Conservation (phyloP, 495 filamentous ascomycete species). For the Saxophila tyrrhenica region DNA sequence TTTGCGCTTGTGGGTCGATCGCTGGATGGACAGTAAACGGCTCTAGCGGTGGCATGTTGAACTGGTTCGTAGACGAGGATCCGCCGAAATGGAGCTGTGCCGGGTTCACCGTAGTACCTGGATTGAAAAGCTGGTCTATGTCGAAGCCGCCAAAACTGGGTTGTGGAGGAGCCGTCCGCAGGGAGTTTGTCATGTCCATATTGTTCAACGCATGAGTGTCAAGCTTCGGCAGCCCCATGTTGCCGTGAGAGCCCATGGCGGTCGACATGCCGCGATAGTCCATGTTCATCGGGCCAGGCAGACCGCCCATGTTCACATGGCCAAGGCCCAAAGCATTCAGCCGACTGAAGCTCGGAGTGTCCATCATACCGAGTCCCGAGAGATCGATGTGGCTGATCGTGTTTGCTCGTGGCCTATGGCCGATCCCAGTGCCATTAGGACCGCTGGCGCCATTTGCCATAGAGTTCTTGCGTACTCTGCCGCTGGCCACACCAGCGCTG, state of each 20-base stretch:
- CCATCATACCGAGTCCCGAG: conserved; percentile 59
- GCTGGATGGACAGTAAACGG: conserved; percentile 10
- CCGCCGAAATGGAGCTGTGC: conserved; percentile 88
- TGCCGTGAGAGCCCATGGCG: conserved; percentile 50
- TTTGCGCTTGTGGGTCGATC: conserved; percentile 49
- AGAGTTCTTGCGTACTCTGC: conserved; percentile 82
- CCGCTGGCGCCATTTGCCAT: conserved; percentile 50
- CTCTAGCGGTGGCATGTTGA: conserved; percentile 43
- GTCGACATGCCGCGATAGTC: conserved; percentile 63
- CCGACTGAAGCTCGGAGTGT: conserved; percentile 46
- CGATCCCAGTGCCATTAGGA: conserved; percentile 36
- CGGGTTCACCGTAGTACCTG: conserved; percentile 76
- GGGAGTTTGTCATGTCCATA: conserved; percentile 46
- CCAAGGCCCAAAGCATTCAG: conserved; percentile 25
- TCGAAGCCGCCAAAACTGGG: conserved; percentile 60
- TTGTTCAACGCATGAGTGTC: conserved; percentile 60
- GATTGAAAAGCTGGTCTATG: conserved; percentile 60
- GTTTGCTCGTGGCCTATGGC: conserved; percentile 84
- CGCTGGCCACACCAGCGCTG: conserved; percentile 28
- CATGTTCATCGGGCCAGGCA: conserved; percentile 50
- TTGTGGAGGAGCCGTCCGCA: conserved; percentile 72
- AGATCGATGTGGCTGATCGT: conserved; percentile 93
- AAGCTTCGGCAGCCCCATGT: conserved; percentile 64
- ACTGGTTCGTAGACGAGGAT: conserved; percentile 58
- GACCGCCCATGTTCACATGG: conserved; percentile 33